Percentiles rank a stretch among this genome's conserved stretches.
These are phyloP conservation scores for Vairimorpha apis DNA, from an alignment of 371 early-diverging fungal species.

Conservation along the genomic window DNA sequence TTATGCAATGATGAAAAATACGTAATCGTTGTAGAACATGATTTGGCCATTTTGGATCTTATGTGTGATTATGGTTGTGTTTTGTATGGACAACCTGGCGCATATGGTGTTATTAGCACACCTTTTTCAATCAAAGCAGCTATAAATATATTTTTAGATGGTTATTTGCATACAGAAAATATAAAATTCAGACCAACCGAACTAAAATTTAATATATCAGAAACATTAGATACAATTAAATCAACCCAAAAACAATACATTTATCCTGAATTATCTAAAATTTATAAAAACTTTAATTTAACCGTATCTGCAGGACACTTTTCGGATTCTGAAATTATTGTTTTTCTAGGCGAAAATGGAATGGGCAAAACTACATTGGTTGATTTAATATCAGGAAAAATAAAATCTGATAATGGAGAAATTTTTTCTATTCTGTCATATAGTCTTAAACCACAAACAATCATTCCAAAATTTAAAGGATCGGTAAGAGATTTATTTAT, in stretches of 20 bases:
- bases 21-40: constrained; percentile 97
- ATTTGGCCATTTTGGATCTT: constrained; percentile 93
- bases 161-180: constrained; percentile 95
- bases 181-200: constrained; percentile 95
- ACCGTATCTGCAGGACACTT: constrained; percentile 76
- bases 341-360: constrained; percentile 98
- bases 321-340: constrained; percentile 91
- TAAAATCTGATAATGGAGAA: constrained; percentile 69
- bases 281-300: constrained; percentile 72
- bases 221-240: constrained; percentile 68
- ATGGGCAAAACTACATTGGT: constrained; percentile 98
- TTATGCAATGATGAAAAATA: constrained; percentile 72
- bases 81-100: constrained; percentile 90
- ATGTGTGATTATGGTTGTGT: constrained; percentile 96
- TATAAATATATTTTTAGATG: constrained; percentile 98
- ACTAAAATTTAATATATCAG: constrained; percentile 83
- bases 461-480: constrained; percentile 79
- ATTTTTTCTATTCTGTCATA: constrained; percentile 71
- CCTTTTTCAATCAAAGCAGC: constrained; percentile 95
- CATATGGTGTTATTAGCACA: constrained; percentile 95
- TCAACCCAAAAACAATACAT: constrained; percentile 63
- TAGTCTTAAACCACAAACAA: constrained; percentile 96
- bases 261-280: constrained; percentile 36
- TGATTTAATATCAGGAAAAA: constrained; percentile 79
- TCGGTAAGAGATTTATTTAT: constrained; percentile 88